These are phyloP conservation scores for Wickerhamiella cacticola DNA, from an alignment of 805 yeast genomes.

Conservation along the genomic window DNA sequence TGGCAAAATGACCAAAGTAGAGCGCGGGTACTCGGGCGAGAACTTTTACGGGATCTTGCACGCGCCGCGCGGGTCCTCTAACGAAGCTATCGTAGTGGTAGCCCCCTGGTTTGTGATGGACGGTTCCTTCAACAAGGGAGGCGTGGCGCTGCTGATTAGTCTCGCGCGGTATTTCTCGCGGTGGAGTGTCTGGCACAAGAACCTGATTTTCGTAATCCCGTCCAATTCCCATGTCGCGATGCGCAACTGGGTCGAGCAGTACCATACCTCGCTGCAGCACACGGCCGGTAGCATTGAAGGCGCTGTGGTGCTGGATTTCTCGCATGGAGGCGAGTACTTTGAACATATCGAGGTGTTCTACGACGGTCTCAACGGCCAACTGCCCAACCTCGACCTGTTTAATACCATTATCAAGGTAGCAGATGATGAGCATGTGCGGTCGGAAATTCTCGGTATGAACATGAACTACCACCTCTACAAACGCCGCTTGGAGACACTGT, in stretches of 20 bases:
- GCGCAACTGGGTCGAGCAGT: conserved; percentile 86
- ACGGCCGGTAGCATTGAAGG: conserved; percentile 93
- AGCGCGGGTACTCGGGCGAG: conserved; percentile 30
- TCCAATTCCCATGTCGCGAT: conserved; percentile 55
- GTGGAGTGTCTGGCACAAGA: conserved; percentile 93
- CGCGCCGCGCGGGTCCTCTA: conserved; percentile 91
- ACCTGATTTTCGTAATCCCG: conserved; percentile 75
- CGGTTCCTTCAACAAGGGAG: conserved; percentile 61
- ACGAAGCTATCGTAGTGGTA: conserved; percentile 83
- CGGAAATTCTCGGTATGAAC: conserved; percentile 45
- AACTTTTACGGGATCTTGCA: conserved; percentile 71
- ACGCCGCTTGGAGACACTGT: conserved; percentile 43
- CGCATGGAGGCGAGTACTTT: conserved; percentile 53
- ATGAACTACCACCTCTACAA: conserved; percentile 35
- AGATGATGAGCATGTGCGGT: conserved; percentile 62
- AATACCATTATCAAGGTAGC: conserved; percentile 68
- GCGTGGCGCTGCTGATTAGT: conserved; percentile 58
- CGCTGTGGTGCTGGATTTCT: conserved; percentile 73
- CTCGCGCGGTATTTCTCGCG: conserved; percentile 68
- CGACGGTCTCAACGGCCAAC: conserved; percentile 88
- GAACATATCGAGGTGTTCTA: conserved; percentile 63
- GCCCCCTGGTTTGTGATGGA: conserved; percentile 77
- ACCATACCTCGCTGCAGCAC: conserved; percentile 68
- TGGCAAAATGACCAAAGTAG: conserved; percentile 15
- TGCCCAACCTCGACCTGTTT: conserved; percentile 83